A percentile compares a stretch with the other conserved stretches of the same genome.
phyloP scores from a whole-genome alignment of 768 basidiomycete genomes.

The Cystobasidiopsis lactophilus region DNA sequence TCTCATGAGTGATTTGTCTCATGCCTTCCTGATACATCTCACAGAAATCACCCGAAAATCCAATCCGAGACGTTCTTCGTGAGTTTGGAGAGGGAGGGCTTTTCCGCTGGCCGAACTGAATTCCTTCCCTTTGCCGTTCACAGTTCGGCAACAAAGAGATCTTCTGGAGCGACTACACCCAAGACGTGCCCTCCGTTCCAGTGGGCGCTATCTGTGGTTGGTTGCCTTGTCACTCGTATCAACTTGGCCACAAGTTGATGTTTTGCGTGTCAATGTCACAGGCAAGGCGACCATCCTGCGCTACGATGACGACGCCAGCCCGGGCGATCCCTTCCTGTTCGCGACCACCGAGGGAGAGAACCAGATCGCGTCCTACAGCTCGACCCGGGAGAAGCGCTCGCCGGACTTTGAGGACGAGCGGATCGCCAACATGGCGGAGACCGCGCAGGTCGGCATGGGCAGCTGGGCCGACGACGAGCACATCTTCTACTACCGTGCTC shows the following conservation, averaged over 20 bases:
- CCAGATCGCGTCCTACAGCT: background rate
- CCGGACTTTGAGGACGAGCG: background rate
- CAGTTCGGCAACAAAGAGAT: conserved; percentile 1
- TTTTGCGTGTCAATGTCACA: background rate
- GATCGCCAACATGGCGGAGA: background rate
- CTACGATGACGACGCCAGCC: no score
- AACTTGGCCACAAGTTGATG: background rate
- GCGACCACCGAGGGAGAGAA: background rate
- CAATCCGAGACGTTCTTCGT: background rate
- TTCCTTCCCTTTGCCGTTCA: background rate
- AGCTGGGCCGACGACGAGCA: background rate
- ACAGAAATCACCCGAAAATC: background rate
- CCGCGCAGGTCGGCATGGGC: background rate
- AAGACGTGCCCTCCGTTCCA: background rate
- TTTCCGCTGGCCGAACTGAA: background rate
- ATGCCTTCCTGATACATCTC: no score
- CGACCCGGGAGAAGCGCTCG: background rate
- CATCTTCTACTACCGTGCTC: background rate
- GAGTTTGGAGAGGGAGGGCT: no score
- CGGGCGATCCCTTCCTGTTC: no score
- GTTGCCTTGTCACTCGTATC: background rate
- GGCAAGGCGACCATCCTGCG: background rate
- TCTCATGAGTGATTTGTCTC: background rate
- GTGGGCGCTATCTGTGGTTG: background rate
- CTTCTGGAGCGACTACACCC: background rate